A percentile compares a stretch with the other conserved stretches of the same genome.
phyloP scores from a whole-genome alignment of 2,329 filamentous ascomycete species.

The Paracorniculantispora psalliotae region DNA sequence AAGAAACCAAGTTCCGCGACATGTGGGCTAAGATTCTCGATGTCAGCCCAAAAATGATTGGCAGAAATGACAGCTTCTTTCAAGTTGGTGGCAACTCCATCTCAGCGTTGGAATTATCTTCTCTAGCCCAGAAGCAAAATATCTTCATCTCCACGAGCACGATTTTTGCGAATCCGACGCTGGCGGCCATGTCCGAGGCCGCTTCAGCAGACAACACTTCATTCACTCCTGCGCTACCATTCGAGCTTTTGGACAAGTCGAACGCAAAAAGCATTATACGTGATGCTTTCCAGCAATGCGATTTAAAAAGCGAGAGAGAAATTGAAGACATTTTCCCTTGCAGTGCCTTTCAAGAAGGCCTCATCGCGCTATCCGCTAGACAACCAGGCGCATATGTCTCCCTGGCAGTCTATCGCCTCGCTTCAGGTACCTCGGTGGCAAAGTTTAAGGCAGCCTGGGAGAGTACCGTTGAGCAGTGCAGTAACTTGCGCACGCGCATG shows the following conservation, averaged over 20 bases:
- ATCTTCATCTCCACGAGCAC: background rate
- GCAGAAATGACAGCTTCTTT: constrained; percentile 49
- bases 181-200: background rate
- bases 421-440: constrained; percentile 16
- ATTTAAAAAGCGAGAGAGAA: background rate
- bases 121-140: constrained; percentile 18
- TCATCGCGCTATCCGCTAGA: constrained; percentile 32
- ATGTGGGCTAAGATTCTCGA: constrained; percentile 12
- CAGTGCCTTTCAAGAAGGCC: constrained; percentile 35
- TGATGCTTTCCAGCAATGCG: background rate
- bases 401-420: constrained; percentile 23
- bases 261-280: background rate
- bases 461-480: constrained; percentile 1
- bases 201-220: background rate
- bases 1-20: constrained; percentile 4
- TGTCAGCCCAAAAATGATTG: constrained; percentile 25
- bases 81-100: constrained; percentile 50
- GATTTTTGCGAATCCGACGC: background rate
- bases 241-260: background rate
- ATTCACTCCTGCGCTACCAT: background rate
- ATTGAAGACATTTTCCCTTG: constrained; percentile 35
- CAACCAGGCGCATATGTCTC: constrained; percentile 33
- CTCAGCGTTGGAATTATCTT: constrained; percentile 43
- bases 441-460: constrained; percentile 27
- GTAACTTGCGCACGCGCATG: constrained; percentile 15